Percentiles rank a stretch among this genome's conserved stretches.
phyloP scores from a whole-genome alignment of 305 asterid genomes.

The Solanum chacoense region DNA sequence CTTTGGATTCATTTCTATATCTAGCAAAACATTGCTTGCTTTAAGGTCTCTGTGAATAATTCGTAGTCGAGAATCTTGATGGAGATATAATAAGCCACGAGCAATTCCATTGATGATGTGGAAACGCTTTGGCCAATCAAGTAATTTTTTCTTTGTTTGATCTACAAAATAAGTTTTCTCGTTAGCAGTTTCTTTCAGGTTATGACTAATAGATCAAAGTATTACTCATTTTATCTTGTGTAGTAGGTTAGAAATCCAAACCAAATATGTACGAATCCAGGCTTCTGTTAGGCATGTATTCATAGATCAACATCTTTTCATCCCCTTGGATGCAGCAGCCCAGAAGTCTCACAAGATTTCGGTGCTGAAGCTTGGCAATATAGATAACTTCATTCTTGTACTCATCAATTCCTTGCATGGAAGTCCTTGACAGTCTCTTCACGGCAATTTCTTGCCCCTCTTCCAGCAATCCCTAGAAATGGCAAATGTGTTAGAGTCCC shows the following conservation, averaged over 20 bases:
- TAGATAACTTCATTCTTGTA: neutral
- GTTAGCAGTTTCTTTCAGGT: neutral
- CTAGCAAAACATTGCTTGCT: slow-evolving; percentile 6
- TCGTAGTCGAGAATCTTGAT: slow-evolving; percentile 11
- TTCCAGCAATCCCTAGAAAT: neutral
- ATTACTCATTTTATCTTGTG: neutral
- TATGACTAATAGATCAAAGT: neutral
- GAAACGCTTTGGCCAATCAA: slow-evolving; percentile 2
- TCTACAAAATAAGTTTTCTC: neutral
- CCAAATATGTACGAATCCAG: neutral
- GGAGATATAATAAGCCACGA: slow-evolving; percentile 8
- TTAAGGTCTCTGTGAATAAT: slow-evolving; percentile 14
- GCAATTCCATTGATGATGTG: slow-evolving; percentile 4
- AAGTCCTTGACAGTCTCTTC: neutral
- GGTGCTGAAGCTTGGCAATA: neutral
- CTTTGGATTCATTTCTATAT: neutral
- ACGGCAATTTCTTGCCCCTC: neutral
- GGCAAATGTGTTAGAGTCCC: neutral
- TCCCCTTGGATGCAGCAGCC: neutral
- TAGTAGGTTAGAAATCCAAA: neutral
- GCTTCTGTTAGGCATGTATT: slow-evolving; percentile 4
- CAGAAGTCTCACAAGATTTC: neutral
- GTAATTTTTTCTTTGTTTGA: neutral
- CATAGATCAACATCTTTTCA: slow-evolving; percentile 1
- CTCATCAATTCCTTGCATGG: neutral